Conservation (phyloP, 2,329 filamentous ascomycete species). For the Apiospora phragmitis region DNA sequence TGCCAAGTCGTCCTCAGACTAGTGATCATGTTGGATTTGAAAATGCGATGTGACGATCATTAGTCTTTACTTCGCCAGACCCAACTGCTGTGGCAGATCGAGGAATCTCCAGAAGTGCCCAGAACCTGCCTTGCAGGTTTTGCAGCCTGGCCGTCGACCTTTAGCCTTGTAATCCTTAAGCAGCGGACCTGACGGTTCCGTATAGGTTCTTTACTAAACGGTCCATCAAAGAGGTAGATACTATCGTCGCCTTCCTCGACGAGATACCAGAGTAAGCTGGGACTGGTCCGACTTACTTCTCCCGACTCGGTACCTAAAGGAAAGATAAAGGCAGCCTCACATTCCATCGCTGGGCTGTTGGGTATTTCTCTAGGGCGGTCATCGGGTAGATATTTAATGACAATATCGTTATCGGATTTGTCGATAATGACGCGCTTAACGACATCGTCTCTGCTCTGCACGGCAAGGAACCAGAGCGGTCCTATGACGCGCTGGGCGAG, state of each 20-base stretch:
- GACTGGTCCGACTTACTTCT: neutral
- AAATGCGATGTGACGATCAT: neutral
- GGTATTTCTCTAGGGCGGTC: neutral
- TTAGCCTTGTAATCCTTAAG: neutral
- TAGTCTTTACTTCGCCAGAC: too few species aligned
- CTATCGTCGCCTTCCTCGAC: neutral
- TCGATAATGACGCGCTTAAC: conserved; percentile 42
- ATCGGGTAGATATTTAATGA: conserved; percentile 18
- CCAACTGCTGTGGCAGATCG: neutral
- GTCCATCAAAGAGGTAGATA: neutral
- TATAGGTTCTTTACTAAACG: neutral
- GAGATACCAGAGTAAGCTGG: neutral
- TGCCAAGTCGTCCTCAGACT: too few species aligned
- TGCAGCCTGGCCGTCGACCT: conserved; percentile 34
- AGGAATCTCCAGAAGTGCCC: neutral
- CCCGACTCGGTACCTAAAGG: neutral
- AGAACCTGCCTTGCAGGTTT: conserved; percentile 30
- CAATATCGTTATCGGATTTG: conserved; percentile 10
- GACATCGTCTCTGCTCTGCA: conserved; percentile 12
- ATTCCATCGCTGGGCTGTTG: neutral
- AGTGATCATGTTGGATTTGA: neutral
- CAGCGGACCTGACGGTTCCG: neutral
- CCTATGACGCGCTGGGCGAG: conserved; percentile 62
- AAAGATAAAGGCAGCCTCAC: neutral
- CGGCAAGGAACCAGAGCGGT: conserved; percentile 60